A percentile compares a stretch with the other conserved stretches of the same genome.
Evolutionary conservation across 352 stramenopile species (phyloP).

Genomic region (Pythium rhizo-oryzae): DNA sequence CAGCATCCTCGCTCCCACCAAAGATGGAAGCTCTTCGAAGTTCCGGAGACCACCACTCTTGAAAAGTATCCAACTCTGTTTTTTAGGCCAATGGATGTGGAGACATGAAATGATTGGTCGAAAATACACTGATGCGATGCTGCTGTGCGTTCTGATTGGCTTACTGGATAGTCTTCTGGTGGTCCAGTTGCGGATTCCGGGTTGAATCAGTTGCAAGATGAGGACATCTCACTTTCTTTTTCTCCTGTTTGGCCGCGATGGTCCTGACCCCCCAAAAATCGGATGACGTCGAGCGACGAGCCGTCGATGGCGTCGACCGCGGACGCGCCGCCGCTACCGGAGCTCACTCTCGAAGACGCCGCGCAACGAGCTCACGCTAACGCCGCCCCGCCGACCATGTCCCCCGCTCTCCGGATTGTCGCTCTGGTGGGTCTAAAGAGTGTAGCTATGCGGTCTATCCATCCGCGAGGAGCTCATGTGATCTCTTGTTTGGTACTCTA

Average conservation of each 20-base stretch:
- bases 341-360: slow-evolving; percentile 22
- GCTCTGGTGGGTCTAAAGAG: slow-evolving; percentile 20
- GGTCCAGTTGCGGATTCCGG: slow-evolving; percentile 23
- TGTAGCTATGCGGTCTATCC: slow-evolving; percentile 22
- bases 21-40: slow-evolving; percentile 25
- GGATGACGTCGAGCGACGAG: slow-evolving; percentile 1
- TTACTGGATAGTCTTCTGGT: slow-evolving; percentile 13
- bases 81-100: slow-evolving; percentile 17
- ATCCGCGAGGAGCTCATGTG: slow-evolving; percentile 22
- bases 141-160: slow-evolving; percentile 17
- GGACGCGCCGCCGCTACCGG: not conserved
- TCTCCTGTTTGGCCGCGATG: not conserved
- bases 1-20: not conserved
- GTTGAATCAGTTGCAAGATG: slow-evolving; percentile 16
- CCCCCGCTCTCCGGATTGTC: slow-evolving; percentile 15
- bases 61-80: slow-evolving; percentile 15
- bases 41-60: slow-evolving; percentile 9
- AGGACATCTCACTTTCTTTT: slow-evolving; percentile 14
- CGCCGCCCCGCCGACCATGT: slow-evolving; percentile 2
- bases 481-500: slow-evolving; percentile 22
- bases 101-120: slow-evolving; percentile 3
- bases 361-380: not conserved
- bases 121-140: not conserved
- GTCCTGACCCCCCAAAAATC: too few relatives aligned
- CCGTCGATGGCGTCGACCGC: not conserved